Base-by-base conservation (phyloP, 192 early-diverging fungal genomes). In the Coemansia sp. region DNA sequence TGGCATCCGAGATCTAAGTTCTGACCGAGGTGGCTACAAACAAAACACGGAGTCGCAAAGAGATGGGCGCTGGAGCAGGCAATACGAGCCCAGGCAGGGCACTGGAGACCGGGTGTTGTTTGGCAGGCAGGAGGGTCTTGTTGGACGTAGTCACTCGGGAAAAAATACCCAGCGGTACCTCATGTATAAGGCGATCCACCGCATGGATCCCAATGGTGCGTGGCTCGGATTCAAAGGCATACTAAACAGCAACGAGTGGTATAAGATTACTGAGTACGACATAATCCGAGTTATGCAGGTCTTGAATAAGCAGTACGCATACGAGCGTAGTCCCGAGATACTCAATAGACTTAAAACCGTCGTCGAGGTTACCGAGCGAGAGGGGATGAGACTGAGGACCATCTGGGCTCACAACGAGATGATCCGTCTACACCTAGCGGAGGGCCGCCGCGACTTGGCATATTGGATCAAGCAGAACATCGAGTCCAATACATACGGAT, bases 281-380 rank as follows among this genome's bases (percentile, higher is more conserved):
- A 50, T 83, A 11, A 45, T 56, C n/a, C 75, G 68, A 4, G 60
- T 70, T 11, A 24, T 83, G 59, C 75, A 74, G 35, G 21, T 61
- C 10, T 66, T 78, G 6, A 83, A 83, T 45, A 66, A 72, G 59
- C 72, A 78, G 63, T 83, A 72, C 36, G 41, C 63, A 0, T 83
- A 69, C 33, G 75, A 83, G 40, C 59, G 53, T 50, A 61, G 36
- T 7, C 60, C 42, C 2, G 66, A 54, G 31, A 53, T 64, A 17
- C 72, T 83, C 14, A 36, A 50, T 21, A 57, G 75, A 8, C 50
- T 63, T 27, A 44, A 62, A 10, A 19, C 60, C 0, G 68, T 83
- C 0, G n/a, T 69, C 11, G 50, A 69, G 6, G 50, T 69, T 8
- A 69, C 66, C 24, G 29, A 60, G 44, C 29, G 62, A 41, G 62